Evolutionary conservation across 345 rosid genomes (phyloP).

Genomic region (Ceriops zippeliana): DNA sequence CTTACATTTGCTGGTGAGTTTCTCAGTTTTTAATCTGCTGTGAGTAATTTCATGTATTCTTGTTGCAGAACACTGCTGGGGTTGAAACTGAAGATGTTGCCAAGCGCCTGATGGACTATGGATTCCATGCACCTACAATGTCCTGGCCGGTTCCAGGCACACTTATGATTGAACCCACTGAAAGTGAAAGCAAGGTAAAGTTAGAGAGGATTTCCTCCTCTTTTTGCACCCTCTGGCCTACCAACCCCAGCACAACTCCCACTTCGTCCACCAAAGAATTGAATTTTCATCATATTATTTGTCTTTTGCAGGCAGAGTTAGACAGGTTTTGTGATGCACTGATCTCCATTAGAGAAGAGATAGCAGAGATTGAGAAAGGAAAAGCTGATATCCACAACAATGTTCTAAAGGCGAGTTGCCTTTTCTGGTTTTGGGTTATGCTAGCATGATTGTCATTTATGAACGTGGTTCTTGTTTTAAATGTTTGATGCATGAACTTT

Average conservation of each 20-base stretch:
- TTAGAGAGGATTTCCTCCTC: neutral
- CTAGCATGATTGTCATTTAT: neutral
- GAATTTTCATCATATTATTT: constrained; percentile 8
- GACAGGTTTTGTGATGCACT: constrained; percentile 96
- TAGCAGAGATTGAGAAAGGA: constrained; percentile 86
- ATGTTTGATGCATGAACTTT: neutral
- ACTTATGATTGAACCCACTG: constrained; percentile 98
- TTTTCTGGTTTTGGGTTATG: neutral
- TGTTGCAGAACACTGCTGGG: constrained; percentile 73
- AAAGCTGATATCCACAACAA: constrained; percentile 90
- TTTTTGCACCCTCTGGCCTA: neutral
- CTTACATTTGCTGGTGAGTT: neutral
- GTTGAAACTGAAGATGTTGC: constrained; percentile 98
- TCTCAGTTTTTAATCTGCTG: constrained; percentile 3
- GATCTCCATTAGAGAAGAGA: constrained; percentile 94
- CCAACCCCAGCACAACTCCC: no score
- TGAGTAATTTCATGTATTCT: constrained; percentile 11
- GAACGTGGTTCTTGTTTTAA: neutral
- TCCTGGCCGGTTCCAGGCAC: constrained; percentile 99
- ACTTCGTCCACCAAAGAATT: no score
- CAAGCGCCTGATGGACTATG: constrained; percentile 91
- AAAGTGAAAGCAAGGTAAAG: constrained; percentile 98
- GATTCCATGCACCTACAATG: constrained; percentile 98
- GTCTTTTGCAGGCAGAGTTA: constrained; percentile 77
- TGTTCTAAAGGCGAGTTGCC: constrained; percentile 69